Base-by-base conservation (phyloP, 371 early-diverging fungal genomes). In the Mucor plumbeus region DNA sequence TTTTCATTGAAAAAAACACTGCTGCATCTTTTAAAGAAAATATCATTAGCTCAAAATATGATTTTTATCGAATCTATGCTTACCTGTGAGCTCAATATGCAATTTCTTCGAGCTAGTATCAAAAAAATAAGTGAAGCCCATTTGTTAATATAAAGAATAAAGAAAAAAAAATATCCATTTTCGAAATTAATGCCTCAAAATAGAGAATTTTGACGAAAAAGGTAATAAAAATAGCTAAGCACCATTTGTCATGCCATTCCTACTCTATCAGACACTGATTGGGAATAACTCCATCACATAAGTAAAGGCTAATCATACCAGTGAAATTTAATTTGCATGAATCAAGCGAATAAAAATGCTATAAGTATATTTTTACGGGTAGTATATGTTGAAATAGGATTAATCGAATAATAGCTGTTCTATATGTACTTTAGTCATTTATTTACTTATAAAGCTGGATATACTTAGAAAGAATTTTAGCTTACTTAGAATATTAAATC, bases 1-100 rank as follows among this genome's bases (percentile, higher is more conserved):
- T 65, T 50, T 61, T 48, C 44, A 44, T 44, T 7, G 44, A n/a
- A 17, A 44, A 44, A n/a, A 44, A n/a, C 3, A 17, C 15, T 44
- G 44, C 44, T 8, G 44, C 17, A 44, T 7, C 44, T 44, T 44
- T 17, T 17, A 26, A 26, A 26, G 1, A 26, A 26, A 26, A 26
- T 26, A 26, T 3, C 3, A 3, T 26, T 1, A 26, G 26, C 44
- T 17, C 44, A 44, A 5, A 0, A 7, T 17, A 5, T 8, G 13
- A n/a, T 44, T n/a, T n/a, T n/a, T 8, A 44, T 15, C n/a, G 7
- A 1, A 17, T 17, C 17, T 44, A 17, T 17, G 17, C 44, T 44
- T 44, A 44, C n/a, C n/a, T 17, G 44, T n/a, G 44, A 44, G 44
- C 44, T 44, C 17, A n/a, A 44, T 44, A 5, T 44, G 44, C 44